Conservation (phyloP, 805 yeast species). For the Candida insectorum region DNA sequence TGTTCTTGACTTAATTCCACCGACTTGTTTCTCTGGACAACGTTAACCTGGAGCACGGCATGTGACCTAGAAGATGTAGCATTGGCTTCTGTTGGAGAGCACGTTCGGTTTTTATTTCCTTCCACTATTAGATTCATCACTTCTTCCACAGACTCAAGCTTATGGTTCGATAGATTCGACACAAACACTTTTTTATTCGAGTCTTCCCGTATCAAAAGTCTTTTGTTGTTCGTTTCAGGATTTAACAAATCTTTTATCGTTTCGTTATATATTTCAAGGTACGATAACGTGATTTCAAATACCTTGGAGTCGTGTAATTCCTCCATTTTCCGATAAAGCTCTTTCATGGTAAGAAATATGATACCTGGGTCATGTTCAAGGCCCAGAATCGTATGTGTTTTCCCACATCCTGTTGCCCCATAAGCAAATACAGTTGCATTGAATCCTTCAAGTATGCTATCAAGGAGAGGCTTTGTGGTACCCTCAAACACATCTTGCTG, state of each 20-base stretch:
- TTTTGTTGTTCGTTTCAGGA: slow-evolving; percentile 47
- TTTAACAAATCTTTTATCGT: slow-evolving; percentile 74
- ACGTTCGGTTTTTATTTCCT: slow-evolving; percentile 76
- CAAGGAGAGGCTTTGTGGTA: slow-evolving; percentile 72
- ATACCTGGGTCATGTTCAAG: slow-evolving; percentile 72
- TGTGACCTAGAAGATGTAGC: slow-evolving; percentile 90
- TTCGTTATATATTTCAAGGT: slow-evolving; percentile 89
- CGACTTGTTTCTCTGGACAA: slow-evolving; percentile 56
- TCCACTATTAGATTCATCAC: slow-evolving; percentile 72
- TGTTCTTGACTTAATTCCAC: slow-evolving; percentile 66
- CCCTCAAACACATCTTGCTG: slow-evolving; percentile 65
- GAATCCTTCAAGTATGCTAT: slow-evolving; percentile 75
- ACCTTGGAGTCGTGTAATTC: slow-evolving; percentile 49
- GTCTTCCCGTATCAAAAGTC: slow-evolving; percentile 69
- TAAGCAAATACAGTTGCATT: slow-evolving; percentile 93
- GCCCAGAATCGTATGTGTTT: slow-evolving; percentile 87
- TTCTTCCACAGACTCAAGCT: slow-evolving; percentile 60
- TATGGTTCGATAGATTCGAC: slow-evolving; percentile 62
- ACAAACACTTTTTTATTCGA: slow-evolving; percentile 63
- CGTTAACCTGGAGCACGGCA: slow-evolving; percentile 82
- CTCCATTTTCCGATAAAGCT: slow-evolving; percentile 63
- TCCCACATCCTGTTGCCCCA: slow-evolving; percentile 99
- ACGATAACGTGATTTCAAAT: slow-evolving; percentile 64
- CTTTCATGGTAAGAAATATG: slow-evolving; percentile 73
- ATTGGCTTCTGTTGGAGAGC: slow-evolving; percentile 88